Evolutionary conservation across 805 yeast species (phyloP).

Genomic region (Jamesozyma jinghongensis): DNA sequence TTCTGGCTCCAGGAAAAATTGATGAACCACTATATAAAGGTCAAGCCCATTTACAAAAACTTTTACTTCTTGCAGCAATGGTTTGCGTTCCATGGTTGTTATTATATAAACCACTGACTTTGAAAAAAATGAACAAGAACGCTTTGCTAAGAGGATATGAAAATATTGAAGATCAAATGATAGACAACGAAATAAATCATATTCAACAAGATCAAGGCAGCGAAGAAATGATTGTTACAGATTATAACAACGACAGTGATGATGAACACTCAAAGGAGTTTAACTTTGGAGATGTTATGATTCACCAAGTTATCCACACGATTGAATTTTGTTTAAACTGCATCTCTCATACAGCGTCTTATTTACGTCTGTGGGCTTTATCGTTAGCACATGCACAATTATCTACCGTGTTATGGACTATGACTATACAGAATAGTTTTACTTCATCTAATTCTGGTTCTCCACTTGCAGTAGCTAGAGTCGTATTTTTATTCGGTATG

Average conservation of each 20-base stretch:
- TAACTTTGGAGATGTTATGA: constrained; percentile 87
- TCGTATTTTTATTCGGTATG: constrained; percentile 78
- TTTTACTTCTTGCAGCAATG: constrained; percentile 66
- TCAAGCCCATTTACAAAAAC: constrained; percentile 66
- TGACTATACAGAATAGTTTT: constrained; percentile 84
- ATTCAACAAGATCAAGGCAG: constrained; percentile 30
- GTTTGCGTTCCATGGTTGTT: constrained; percentile 90
- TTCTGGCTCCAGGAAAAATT: constrained; percentile 81
- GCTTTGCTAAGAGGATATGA: constrained; percentile 32
- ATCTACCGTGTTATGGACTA: constrained; percentile 89
- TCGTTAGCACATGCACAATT: constrained; percentile 95
- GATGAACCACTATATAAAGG: constrained; percentile 75
- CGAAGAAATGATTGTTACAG: constrained; percentile 36
- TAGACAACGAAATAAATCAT: constrained; percentile 21
- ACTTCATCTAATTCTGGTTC: constrained; percentile 38
- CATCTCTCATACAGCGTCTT: constrained; percentile 98
- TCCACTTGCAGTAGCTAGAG: constrained; percentile 59
- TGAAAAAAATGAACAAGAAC: constrained; percentile 46
- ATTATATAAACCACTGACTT: constrained; percentile 69
- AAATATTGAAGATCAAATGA: constrained; percentile 30
- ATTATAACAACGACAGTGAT: constrained; percentile 37
- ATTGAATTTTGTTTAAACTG: constrained; percentile 95
- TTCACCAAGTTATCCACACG: constrained; percentile 95
- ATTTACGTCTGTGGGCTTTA: constrained; percentile 92
- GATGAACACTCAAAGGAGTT: constrained; percentile 39